Base-by-base conservation (phyloP, 768 basidiomycete species). In the Gyrodon lividus region DNA sequence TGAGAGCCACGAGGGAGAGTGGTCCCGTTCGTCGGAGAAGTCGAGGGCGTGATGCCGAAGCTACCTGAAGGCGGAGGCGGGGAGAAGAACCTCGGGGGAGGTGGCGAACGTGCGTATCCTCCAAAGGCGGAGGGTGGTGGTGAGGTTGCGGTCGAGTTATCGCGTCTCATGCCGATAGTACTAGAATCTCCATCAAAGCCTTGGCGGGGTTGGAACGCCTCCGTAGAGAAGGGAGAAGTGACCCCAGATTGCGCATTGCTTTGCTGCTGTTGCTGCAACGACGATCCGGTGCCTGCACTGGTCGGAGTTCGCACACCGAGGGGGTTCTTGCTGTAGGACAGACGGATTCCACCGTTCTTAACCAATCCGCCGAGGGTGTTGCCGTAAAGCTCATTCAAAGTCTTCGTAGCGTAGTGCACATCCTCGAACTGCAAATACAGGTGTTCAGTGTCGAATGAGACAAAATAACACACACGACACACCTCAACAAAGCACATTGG, bases 401-500 rank as follows among this genome's bases (percentile, higher is more conserved):
- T 90, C 65, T 81, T 84, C 7, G 91, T 84, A 9, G 97, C 97
- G 63, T 75, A 82, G 9, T 75, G 69, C 19, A 97, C 92, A 65
- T 95, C 93, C 51, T 97, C 92, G 59, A 98, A 99, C 89, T 95
- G 63, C 6, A 53, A 35, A 47, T 8, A 14, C 17, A 34, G 44
- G 45, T 50, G 34, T 38, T 53, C 20, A 59, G 41, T 31, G 41
- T 42, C 23, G 22, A 34, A 17, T 19, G 4, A 33, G 37, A 0
- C 10, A n/a, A 4, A 35, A 30, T 40, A 33, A 49, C 6, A 42
- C 6, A 46, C 42, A 23, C 56, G 62, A 57, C 67, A 22, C 61
- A 93, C 92, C 84, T 99, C 97, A 40, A 98, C 94, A 68, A 98
- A 98, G 70, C 97, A 98, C 95, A 98, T 98, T 7, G 96, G 96